These are phyloP conservation scores for Tulasnella sp. DNA, from an alignment of 768 basidiomycete genomes.

Conservation along the genomic window DNA sequence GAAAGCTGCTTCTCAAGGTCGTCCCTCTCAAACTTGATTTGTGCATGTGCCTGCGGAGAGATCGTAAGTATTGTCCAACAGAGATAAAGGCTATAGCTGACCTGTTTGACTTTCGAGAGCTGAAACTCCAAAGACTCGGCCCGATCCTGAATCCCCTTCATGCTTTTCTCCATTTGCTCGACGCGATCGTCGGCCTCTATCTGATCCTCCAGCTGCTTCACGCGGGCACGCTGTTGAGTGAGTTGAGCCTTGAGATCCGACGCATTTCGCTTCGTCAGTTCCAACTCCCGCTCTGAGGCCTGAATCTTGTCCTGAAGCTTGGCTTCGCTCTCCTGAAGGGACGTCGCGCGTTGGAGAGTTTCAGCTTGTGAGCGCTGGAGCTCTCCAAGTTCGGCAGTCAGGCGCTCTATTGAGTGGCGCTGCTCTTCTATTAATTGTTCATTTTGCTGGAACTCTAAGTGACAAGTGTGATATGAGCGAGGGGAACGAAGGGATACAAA, in stretches of 20 bases:
- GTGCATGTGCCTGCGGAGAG: conserved; percentile 49
- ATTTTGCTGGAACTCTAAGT: conserved; percentile 35
- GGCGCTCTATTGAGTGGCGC: conserved; percentile 51
- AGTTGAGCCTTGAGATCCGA: conserved; percentile 54
- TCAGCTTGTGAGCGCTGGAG: conserved; percentile 16
- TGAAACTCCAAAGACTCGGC: conserved; percentile 82
- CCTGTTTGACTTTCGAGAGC: conserved; percentile 75
- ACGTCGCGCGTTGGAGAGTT: neutral
- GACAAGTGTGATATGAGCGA: neutral
- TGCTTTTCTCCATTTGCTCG: conserved; percentile 64
- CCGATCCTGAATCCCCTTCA: conserved; percentile 75
- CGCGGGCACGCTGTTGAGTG: conserved; percentile 53
- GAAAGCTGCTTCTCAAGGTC: conserved; percentile 48
- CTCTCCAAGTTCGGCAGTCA: conserved; percentile 32
- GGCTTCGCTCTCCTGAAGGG: conserved; percentile 15
- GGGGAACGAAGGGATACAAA: neutral
- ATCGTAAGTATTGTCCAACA: neutral
- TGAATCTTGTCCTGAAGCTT: conserved; percentile 21
- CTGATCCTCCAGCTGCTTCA: conserved; percentile 74
- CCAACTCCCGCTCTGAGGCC: conserved; percentile 59
- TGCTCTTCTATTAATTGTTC: conserved; percentile 50
- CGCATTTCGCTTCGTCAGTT: conserved; percentile 54
- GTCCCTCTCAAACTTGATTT: conserved; percentile 62
- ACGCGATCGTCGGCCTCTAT: conserved; percentile 80
- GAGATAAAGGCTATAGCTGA: conserved; percentile 35